A percentile compares a stretch with the other conserved stretches of the same genome.
These are phyloP conservation scores for Boletus eberwhitei DNA, from an alignment of 768 basidiomycete genomes.

Conservation along the genomic window DNA sequence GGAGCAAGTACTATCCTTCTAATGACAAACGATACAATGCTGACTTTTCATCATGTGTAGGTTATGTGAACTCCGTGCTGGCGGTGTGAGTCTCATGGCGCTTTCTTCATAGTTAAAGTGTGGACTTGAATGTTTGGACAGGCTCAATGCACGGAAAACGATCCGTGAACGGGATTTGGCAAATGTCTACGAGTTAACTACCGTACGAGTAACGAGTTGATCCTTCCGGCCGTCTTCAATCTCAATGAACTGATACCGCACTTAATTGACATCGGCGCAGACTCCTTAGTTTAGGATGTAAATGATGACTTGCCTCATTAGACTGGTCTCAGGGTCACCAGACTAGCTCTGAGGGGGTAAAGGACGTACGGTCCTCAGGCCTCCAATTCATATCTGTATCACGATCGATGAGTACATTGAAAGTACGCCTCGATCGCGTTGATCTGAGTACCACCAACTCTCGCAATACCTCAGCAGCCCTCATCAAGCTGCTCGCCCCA, in stretches of 20 bases:
- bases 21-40: background rate
- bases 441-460: slow-evolving; percentile 5
- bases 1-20: background rate
- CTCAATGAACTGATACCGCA: background rate
- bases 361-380: background rate
- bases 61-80: slow-evolving; percentile 13
- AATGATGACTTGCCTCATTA: background rate
- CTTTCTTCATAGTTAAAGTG: background rate
- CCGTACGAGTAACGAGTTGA: background rate
- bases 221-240: background rate
- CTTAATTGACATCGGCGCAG: background rate
- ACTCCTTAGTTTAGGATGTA: background rate
- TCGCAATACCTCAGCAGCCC: background rate
- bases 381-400: too few relatives aligned
- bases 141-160: slow-evolving; percentile 9
- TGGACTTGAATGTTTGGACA: background rate
- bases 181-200: background rate
- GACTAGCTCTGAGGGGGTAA: too few relatives aligned
- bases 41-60: background rate
- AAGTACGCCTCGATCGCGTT: slow-evolving; percentile 7
- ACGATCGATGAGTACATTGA: background rate
- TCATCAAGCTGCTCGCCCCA: slow-evolving; percentile 14
- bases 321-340: background rate
- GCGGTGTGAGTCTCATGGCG: slow-evolving; percentile 6
- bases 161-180: slow-evolving; percentile 6